phyloP scores from a whole-genome alignment of 2,329 filamentous ascomycete species.

The Scedosporium minutisporum region DNA sequence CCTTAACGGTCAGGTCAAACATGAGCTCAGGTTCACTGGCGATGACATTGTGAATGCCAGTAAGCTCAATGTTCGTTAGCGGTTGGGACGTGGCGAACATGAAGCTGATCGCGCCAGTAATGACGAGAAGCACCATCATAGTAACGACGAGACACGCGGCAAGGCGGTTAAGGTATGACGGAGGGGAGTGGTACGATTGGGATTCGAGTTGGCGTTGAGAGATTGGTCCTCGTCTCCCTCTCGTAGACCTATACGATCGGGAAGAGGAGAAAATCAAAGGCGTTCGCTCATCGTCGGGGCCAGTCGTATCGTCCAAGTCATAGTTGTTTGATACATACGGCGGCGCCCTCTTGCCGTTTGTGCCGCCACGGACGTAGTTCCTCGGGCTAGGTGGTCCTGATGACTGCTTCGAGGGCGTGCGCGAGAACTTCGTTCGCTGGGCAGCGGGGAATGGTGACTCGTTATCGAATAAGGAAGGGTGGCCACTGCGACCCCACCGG shows the following conservation, averaged over 20 bases:
- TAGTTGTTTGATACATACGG: constrained; percentile 55
- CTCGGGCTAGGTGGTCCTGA: constrained; percentile 64
- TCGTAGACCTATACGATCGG: constrained; percentile 48
- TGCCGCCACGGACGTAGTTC: constrained; percentile 25
- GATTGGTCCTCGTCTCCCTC: constrained; percentile 43
- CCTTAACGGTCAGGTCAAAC: constrained; percentile 79
- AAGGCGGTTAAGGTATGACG: constrained; percentile 60
- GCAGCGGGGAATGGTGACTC: constrained; percentile 70
- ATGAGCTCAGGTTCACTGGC: constrained; percentile 93
- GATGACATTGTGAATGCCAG: constrained; percentile 78
- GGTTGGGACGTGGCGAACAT: constrained; percentile 88
- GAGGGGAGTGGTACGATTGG: constrained; percentile 53
- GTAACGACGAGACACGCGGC: constrained; percentile 83
- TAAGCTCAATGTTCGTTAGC: constrained; percentile 66
- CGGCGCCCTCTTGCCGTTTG: constrained; percentile 39
- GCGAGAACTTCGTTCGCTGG: constrained; percentile 52
- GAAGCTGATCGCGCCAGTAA: constrained; percentile 79
- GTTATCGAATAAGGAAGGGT: constrained; percentile 64
- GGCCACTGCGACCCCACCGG: constrained; percentile 64
- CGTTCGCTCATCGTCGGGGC: constrained; percentile 79
- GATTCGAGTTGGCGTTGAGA: constrained; percentile 65
- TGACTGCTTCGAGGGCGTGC: constrained; percentile 46
- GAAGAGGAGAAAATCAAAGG: constrained; percentile 59
- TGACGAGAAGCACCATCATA: constrained; percentile 68
- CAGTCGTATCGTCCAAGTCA: constrained; percentile 70